Percentiles rank a stretch among this genome's conserved stretches.
Evolutionary conservation across 2,329 filamentous ascomycete genomes (phyloP).

Genomic region (Ophiocordyceps australis): DNA sequence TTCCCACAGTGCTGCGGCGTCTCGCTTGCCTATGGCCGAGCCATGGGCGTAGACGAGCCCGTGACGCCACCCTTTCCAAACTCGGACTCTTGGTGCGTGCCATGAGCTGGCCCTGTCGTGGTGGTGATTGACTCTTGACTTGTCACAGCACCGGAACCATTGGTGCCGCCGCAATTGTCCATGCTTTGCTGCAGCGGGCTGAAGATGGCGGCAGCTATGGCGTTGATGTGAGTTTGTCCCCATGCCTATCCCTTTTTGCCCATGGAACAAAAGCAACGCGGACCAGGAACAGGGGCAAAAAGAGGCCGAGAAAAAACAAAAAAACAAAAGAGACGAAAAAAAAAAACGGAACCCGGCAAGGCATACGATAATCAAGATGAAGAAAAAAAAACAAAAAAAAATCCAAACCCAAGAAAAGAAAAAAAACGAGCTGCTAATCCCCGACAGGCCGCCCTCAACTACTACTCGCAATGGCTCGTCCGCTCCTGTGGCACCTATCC

Average conservation of each 20-base stretch:
- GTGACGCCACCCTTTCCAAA: conserved; percentile 13
- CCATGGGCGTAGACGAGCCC: conserved; percentile 15
- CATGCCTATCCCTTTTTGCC: too few relatives aligned
- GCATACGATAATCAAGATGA: too few relatives aligned
- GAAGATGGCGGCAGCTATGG: neutral
- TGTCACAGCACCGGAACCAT: neutral
- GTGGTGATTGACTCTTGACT: neutral
- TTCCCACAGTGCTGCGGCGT: conserved; percentile 18
- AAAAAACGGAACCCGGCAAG: too few relatives aligned
- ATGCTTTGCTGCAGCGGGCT: neutral
- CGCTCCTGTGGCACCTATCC: neutral
- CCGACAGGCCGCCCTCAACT: neutral
- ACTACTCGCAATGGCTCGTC: neutral
- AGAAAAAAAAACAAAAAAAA: too few relatives aligned
- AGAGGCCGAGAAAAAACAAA: too few relatives aligned
- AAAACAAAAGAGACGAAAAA: too few relatives aligned
- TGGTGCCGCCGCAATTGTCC: neutral
- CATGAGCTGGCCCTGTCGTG: neutral
- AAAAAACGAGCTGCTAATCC: too few relatives aligned
- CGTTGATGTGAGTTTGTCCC: neutral
- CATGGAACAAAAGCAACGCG: too few relatives aligned
- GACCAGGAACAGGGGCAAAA: too few relatives aligned
- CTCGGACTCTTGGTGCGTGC: conserved; percentile 9
- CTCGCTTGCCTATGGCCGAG: conserved; percentile 23
- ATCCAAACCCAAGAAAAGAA: too few relatives aligned